These are phyloP conservation scores for Cladosporium colombiae DNA, from an alignment of 2,329 filamentous ascomycete genomes.

Conservation along the genomic window DNA sequence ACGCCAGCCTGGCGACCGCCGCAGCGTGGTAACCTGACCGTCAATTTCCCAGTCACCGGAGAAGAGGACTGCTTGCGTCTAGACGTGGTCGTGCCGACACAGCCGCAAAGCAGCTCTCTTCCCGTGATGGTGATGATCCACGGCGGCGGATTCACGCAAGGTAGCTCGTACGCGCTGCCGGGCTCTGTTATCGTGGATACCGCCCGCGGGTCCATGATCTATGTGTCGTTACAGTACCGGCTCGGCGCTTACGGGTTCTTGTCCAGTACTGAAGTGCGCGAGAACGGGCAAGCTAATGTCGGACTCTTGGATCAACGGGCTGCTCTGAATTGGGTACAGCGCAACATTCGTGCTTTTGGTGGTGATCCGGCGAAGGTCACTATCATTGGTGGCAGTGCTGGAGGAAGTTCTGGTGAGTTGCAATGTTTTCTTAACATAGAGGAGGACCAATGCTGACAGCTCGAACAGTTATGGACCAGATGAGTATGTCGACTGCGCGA, in stretches of 20 bases:
- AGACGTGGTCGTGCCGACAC: slow-evolving; percentile 42
- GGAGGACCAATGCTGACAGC: not conserved
- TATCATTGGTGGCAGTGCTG: slow-evolving; percentile 33
- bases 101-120: slow-evolving; percentile 33
- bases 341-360: slow-evolving; percentile 35
- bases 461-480: slow-evolving; percentile 30
- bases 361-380: slow-evolving; percentile 31
- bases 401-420: slow-evolving; percentile 28
- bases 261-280: slow-evolving; percentile 21
- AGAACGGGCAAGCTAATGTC: slow-evolving; percentile 30
- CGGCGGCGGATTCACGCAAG: slow-evolving; percentile 41
- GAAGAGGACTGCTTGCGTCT: slow-evolving; percentile 45
- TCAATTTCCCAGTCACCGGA: slow-evolving; percentile 8
- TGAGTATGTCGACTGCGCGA: slow-evolving; percentile 27
- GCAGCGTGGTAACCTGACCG: slow-evolving; percentile 19
- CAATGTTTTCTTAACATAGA: not conserved
- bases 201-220: slow-evolving; percentile 37
- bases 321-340: slow-evolving; percentile 33
- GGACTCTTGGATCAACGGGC: slow-evolving; percentile 34
- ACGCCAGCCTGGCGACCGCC: slow-evolving; percentile 22
- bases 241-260: slow-evolving; percentile 36
- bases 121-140: slow-evolving; percentile 40
- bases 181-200: slow-evolving; percentile 35
- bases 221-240: slow-evolving; percentile 37
- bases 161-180: slow-evolving; percentile 25